Base-by-base conservation (phyloP, 352 stramenopile species). In the Globisporangium alternatum region DNA sequence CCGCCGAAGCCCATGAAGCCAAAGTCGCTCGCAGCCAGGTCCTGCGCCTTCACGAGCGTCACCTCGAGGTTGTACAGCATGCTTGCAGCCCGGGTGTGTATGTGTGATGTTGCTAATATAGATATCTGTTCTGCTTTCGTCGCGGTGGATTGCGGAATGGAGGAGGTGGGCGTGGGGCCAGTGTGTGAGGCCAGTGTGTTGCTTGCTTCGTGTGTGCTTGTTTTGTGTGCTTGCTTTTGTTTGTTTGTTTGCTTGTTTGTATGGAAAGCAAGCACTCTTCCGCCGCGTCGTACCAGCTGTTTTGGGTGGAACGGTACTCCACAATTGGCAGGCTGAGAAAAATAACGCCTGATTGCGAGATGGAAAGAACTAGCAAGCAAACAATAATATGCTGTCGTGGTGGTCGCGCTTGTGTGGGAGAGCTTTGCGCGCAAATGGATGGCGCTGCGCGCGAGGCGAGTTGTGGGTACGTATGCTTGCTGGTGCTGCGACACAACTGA, bases 1-100 rank as follows among this genome's bases (percentile, higher is more conserved):
- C 82, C 82, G 52, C 78, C 80, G n/a, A 91, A 78, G 30, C 78
- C 80, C 64, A 89, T 71, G 70, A 91, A 85, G 15, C 76, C 75
- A 22, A 87, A 88, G 67, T 90, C 81, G 56, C 74, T 82, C 41
- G 76, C 77, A 10, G 77, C 63, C 35, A 90, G 62, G 63, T 90
- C 77, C 49, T 63, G 66, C n/a, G 78, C 78, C 37, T 80, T 74
- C 39, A 83, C 59, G 44, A 90, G 68, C 76, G 76, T 81, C 71
- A 90, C 80, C 62, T 85, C 72, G 37, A 90, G 66, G 53, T 68
- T 86, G 66, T 86, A 77, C 69, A 83, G 41, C 64, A 69, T 64
- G n/a, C 30, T 21, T 22, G 2, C 33, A 10, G 35, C 8, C 17
- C n/a, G 33, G 21, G 25, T 12, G 12, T 21, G 19, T 12, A 22